Conservation (phyloP, 257 asterid genomes). For the Striga asiatica region DNA sequence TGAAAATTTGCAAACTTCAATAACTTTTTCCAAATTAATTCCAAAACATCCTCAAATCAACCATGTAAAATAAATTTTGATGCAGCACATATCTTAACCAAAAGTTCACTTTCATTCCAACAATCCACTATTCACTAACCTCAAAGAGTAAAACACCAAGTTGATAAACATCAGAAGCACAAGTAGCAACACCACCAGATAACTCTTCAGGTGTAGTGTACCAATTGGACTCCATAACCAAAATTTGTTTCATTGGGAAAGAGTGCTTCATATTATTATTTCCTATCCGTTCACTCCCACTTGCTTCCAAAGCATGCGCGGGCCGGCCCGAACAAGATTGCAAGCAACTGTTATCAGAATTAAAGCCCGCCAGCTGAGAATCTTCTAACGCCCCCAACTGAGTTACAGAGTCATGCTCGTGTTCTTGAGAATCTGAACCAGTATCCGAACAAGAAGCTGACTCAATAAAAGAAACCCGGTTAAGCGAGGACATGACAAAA, state of each 20-base stretch:
- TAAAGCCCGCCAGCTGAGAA: not conserved
- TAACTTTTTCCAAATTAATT: not conserved
- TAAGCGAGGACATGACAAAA: conserved; percentile 71
- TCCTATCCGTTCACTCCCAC: conserved; percentile 25
- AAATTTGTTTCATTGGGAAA: conserved; percentile 77
- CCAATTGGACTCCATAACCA: conserved; percentile 81
- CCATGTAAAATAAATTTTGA: too few relatives aligned
- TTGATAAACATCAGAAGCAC: conserved; percentile 81
- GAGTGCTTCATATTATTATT: conserved; percentile 35
- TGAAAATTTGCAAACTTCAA: too few relatives aligned
- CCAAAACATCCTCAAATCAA: not conserved
- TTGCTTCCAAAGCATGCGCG: conserved; percentile 21
- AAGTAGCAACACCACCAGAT: conserved; percentile 38
- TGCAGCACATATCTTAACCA: too few relatives aligned
- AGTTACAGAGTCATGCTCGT: conserved; percentile 17
- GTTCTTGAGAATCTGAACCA: conserved; percentile 57
- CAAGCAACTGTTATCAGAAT: conserved; percentile 36
- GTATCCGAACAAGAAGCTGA: conserved; percentile 83
- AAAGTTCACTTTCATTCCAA: not conserved
- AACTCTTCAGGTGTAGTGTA: conserved; percentile 74
- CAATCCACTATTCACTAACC: conserved; percentile 31
- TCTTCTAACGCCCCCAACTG: conserved; percentile 16
- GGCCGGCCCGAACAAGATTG: conserved; percentile 32
- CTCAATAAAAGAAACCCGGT: conserved; percentile 74
- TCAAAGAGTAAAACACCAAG: conserved; percentile 94